phyloP scores from a whole-genome alignment of 1,284 basidiomycete species.

The Pyrrhoderma lamaoense region DNA sequence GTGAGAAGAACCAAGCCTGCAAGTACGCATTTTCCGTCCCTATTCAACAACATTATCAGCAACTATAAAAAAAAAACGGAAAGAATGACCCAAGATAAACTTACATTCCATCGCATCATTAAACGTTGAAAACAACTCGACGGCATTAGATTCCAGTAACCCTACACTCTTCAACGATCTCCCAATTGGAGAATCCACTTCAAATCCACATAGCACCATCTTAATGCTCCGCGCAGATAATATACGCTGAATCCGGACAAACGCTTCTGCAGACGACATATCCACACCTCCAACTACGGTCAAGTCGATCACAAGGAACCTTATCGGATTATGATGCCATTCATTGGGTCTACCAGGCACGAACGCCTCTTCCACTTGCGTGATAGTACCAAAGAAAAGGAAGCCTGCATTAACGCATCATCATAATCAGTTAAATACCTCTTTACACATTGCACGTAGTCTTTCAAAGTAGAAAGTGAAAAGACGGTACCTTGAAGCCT shows the following conservation, averaged over 20 bases:
- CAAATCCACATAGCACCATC: conserved; percentile 85
- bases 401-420: conserved; percentile 43
- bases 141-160: conserved; percentile 67
- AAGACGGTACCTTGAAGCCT: conserved; percentile 65
- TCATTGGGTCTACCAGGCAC: conserved; percentile 68
- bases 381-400: conserved; percentile 95
- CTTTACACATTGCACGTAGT: too few species aligned
- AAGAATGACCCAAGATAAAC: conserved; percentile 25
- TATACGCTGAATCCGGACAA: conserved; percentile 85
- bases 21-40: conserved; percentile 89
- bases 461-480: not conserved
- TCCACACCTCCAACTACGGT: conserved; percentile 85
- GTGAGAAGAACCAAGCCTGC: conserved; percentile 63
- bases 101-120: conserved; percentile 92
- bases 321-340: conserved; percentile 78
- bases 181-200: conserved; percentile 54
- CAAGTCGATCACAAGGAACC: conserved; percentile 86
- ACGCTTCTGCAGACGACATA: conserved; percentile 92
- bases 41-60: conserved; percentile 24
- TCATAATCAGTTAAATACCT: too few species aligned
- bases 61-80: not conserved
- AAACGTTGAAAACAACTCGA: conserved; percentile 79
- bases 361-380: conserved; percentile 77
- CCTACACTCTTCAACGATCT: conserved; percentile 69
- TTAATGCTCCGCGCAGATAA: conserved; percentile 72